Base-by-base conservation (phyloP, 805 yeast species). In the Lipomyces yamadae region DNA sequence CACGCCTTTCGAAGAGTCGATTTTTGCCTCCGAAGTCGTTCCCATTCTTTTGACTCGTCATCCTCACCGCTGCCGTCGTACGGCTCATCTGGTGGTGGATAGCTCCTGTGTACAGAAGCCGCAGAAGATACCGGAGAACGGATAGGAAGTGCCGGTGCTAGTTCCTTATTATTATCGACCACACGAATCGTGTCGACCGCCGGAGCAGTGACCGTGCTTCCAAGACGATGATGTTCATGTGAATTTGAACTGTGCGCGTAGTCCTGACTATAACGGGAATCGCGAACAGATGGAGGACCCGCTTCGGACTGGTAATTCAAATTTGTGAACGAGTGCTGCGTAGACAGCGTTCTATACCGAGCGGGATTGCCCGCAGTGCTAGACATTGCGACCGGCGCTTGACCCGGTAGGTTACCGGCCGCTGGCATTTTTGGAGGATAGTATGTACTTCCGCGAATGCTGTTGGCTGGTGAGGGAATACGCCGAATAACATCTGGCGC, bases 261-360 rank as follows among this genome's bases (percentile, higher is more conserved):
- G 13, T 50, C 37, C 11, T n/a, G 30, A 34, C 37, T 32, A 30
- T 11, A 24, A 24, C 34, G 54, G 15, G 35, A 50, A 52, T 24
- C 61, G 6, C 10, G 42, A 10, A 54, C 37, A 13, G 53, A n/a
- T 15, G 34, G 50, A 18, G 50, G 13, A 15, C 11, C 48, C 24
- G 8, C 34, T 45, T 18, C 37, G 29, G 32, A 56, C 24, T 45
- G 65, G 6, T 18, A 33, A 32, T 52, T n/a, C 11, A 61, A 24
- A 24, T 58, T 61, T 13, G 65, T 37, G 8, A 33, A 18, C 24
- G 63, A 57, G 13, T 33, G 61, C 33, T 62, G 69, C 29, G 69
- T 32, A 3, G 69, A 60, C 10, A 61, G 48, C 8, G 64, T 66
- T 32, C 69, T 56, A 37, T 66, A 66, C 24, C 69, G 57, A 7